A percentile compares a stretch with the other conserved stretches of the same genome.
Conservation (phyloP, 2,329 filamentous ascomycete species). For the Venturia nashicola region DNA sequence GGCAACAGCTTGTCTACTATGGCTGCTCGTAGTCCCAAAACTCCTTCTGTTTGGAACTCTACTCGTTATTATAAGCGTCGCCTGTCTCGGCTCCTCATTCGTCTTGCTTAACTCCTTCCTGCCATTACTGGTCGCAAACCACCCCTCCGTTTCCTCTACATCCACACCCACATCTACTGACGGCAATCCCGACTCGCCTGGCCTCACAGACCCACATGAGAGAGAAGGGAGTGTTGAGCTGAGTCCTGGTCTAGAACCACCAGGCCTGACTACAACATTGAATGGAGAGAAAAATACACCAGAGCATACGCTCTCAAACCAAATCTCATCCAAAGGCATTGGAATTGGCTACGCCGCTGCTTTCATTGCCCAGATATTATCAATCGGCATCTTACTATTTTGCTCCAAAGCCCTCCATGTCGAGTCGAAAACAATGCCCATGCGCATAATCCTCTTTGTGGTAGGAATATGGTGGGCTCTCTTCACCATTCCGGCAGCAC, state of each 20-base stretch:
- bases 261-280: background rate
- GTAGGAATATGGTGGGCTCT: slow-evolving; percentile 81
- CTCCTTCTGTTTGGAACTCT: slow-evolving; percentile 71
- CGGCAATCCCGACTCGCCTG: background rate
- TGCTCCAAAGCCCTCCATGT: slow-evolving; percentile 23
- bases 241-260: background rate
- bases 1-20: slow-evolving; percentile 65
- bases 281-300: slow-evolving; percentile 28
- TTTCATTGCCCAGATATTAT: slow-evolving; percentile 65
- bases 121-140: slow-evolving; percentile 72
- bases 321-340: slow-evolving; percentile 78
- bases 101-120: slow-evolving; percentile 91
- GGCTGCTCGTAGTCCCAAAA: slow-evolving; percentile 60
- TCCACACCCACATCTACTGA: background rate
- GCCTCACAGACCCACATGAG: background rate
- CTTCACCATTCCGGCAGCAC: slow-evolving; percentile 71
- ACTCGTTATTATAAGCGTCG: slow-evolving; percentile 75
- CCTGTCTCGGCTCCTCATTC: slow-evolving; percentile 86
- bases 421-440: slow-evolving; percentile 64
- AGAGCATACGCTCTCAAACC: slow-evolving; percentile 67
- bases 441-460: slow-evolving; percentile 69
- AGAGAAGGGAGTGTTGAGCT: background rate
- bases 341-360: slow-evolving; percentile 81
- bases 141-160: slow-evolving; percentile 38
- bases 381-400: slow-evolving; percentile 59